Evolutionary conservation across 768 basidiomycete genomes (phyloP).

Genomic region (Russula compacta): DNA sequence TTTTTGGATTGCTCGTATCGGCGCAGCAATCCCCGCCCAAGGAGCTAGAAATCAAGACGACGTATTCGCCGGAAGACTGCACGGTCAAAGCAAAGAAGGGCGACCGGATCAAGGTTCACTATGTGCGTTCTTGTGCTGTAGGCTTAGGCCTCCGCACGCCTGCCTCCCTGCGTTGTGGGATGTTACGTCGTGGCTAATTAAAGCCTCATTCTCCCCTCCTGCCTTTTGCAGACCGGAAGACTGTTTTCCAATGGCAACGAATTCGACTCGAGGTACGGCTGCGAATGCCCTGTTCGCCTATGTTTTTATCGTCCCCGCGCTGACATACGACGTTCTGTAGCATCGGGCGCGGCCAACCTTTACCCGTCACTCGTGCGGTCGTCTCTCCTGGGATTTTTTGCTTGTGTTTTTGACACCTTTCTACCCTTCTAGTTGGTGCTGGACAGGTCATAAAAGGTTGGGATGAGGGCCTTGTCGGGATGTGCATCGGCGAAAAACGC

Average conservation of each 20-base stretch:
- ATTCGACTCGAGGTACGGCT: constrained; percentile 77
- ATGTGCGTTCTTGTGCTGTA: constrained; percentile 40
- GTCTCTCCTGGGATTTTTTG: neutral
- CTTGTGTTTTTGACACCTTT: neutral
- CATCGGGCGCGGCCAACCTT: constrained; percentile 61
- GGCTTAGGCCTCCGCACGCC: too few relatives aligned
- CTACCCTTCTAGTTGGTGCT: constrained; percentile 45
- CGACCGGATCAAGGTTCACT: constrained; percentile 66
- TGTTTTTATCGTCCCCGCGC: neutral
- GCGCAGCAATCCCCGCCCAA: constrained; percentile 38
- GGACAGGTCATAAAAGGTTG: constrained; percentile 82
- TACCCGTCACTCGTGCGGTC: constrained; percentile 66
- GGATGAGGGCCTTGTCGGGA: constrained; percentile 74
- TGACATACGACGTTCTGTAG: constrained; percentile 29
- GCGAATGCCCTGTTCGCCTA: neutral
- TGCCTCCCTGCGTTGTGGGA: neutral
- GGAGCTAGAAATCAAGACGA: constrained; percentile 55
- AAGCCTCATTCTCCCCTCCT: neutral
- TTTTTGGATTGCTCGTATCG: constrained; percentile 39
- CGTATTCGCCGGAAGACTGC: constrained; percentile 51
- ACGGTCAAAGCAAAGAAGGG: constrained; percentile 45
- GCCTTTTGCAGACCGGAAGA: constrained; percentile 58
- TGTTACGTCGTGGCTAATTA: neutral
- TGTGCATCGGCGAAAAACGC: constrained; percentile 85
- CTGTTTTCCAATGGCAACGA: constrained; percentile 66